Conservation (phyloP, 2,329 filamentous ascomycete genomes). For the Calonectria naviculata region DNA sequence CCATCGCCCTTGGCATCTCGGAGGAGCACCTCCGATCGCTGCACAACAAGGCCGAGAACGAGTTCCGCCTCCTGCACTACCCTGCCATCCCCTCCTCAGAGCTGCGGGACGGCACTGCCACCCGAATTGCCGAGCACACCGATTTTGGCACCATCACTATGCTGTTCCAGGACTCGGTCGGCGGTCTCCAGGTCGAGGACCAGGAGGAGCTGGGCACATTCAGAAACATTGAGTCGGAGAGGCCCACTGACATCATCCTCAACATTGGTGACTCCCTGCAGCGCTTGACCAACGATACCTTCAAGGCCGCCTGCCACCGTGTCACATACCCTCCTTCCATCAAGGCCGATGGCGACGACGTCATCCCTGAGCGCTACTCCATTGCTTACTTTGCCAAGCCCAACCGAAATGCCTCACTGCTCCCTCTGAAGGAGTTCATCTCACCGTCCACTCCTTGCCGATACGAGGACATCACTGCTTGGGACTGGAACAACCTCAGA, state of each 20-base stretch:
- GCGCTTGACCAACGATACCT: constrained; percentile 48
- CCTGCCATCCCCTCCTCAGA: constrained; percentile 45
- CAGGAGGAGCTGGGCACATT: constrained; percentile 38
- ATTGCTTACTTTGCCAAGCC: constrained; percentile 45
- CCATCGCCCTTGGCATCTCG: constrained; percentile 76
- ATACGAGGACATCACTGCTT: constrained; percentile 47
- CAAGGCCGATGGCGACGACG: constrained; percentile 26
- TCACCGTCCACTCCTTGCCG: constrained; percentile 30
- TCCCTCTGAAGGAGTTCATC: constrained; percentile 45
- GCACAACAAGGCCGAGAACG: constrained; percentile 67
- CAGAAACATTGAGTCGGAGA: constrained; percentile 35
- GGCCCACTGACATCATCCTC: constrained; percentile 47
- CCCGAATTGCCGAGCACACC: constrained; percentile 45
- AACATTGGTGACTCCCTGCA: constrained; percentile 54
- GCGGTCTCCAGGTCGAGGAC: constrained; percentile 44
- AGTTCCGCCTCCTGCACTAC: constrained; percentile 70
- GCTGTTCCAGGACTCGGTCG: constrained; percentile 43
- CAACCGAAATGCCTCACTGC: constrained; percentile 42
- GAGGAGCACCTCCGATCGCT: constrained; percentile 75
- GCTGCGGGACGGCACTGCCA: constrained; percentile 40
- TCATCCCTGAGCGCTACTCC: constrained; percentile 42
- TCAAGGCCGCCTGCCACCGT: constrained; percentile 48
- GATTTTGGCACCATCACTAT: constrained; percentile 48
- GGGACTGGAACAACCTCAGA: constrained; percentile 45
- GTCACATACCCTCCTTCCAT: constrained; percentile 43